Base-by-base conservation (phyloP, 441 rosid genomes). In the Jatropha podagrica region DNA sequence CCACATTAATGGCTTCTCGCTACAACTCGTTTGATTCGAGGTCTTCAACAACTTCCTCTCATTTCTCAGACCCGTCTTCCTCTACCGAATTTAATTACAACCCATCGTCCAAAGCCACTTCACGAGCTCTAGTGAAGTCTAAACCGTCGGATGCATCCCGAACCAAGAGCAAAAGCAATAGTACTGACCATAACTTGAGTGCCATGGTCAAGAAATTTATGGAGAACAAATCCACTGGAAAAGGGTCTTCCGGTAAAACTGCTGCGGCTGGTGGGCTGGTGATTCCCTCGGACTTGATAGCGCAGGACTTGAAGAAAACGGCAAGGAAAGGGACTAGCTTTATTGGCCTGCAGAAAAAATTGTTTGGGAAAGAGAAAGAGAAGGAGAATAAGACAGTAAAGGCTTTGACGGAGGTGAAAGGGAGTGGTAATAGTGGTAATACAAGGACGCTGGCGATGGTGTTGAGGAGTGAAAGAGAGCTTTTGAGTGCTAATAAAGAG, bases 381-480 rank as follows among this genome's bases (percentile, higher is more conserved):
- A 84, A 85, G 61, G 64, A 42, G 54, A 81, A 81, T 74, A 80
- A 80, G 80, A 82, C 86, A 67, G 81, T 78, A 44, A 93, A 89
- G 84, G 90, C 93, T 5, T 72, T 92, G 85, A 85, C 83, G 1
- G 97, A 92, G 77, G 90, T 90, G 26, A 93, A 90, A 52, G 90
- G 85, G 58, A 76, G 62, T 1, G 62, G 74, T 7, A 74, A 80
- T 48, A 74, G 54, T 55, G 68, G 75, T 62, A 94, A 90, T 62
- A 85, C 99, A 12, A 91, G 97, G 86, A 93, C 96, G 8, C 73
- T 95, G 77, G 95, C 95, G 12, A 93, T 92, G 99, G 95, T 95
- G 73, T 76, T 95, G 74, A 84, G 95, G 79, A 90, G 99, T 69
- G 99, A 95, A 79, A 90, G 97, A 75, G 97, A 92, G 94, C 98